A percentile compares a stretch with the other conserved stretches of the same genome.
Conservation (phyloP, 1,139 yeast species). For the Torulaspora globosa region DNA sequence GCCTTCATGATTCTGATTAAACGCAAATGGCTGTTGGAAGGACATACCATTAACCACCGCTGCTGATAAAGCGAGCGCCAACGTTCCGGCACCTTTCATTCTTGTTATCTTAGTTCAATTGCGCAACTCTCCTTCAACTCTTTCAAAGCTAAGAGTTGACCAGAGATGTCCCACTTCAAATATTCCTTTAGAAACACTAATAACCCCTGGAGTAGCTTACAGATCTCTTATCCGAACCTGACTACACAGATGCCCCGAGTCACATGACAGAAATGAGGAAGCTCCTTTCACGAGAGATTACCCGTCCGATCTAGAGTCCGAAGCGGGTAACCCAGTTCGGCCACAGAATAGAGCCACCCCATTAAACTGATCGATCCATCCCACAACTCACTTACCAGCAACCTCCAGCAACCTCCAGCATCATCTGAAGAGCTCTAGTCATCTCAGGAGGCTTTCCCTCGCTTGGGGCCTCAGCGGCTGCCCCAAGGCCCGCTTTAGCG, state of each 20-base stretch:
- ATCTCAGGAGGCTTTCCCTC: no score
- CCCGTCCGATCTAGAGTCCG: no score
- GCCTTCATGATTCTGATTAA: slow-evolving; percentile 12
- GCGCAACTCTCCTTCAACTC: background rate
- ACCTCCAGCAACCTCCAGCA: no score
- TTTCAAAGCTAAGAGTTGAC: background rate
- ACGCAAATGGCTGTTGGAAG: slow-evolving; percentile 33
- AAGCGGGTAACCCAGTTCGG: no score
- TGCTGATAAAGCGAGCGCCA: slow-evolving; percentile 16
- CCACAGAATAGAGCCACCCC: no score
- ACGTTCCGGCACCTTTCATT: slow-evolving; percentile 7
- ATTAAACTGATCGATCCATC: no score
- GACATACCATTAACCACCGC: slow-evolving; percentile 29
- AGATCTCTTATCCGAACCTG: background rate
- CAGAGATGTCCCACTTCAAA: background rate
- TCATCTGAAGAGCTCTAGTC: no score
- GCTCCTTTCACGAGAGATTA: no score
- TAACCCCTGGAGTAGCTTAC: background rate
- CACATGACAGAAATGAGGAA: background rate
- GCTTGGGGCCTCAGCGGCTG: background rate
- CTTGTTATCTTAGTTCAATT: background rate
- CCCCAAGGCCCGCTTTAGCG: no score
- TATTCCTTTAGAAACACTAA: background rate
- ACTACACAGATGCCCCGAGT: background rate
- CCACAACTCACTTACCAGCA: no score